Evolutionary conservation across 805 yeast genomes (phyloP).

Genomic region (Sugiyamaella mastotermitis): DNA sequence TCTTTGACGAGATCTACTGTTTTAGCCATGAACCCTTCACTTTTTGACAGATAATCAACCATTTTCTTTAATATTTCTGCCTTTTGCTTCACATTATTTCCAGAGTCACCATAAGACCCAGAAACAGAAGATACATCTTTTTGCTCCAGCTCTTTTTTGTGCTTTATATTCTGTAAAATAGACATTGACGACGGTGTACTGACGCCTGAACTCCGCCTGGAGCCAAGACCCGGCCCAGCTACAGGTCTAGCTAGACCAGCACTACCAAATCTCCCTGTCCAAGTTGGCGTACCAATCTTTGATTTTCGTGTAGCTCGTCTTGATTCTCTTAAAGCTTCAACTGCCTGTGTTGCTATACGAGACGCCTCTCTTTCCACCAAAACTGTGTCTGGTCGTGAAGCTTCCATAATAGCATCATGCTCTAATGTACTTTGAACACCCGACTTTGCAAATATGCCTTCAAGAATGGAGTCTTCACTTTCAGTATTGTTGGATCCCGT

Average conservation of each 20-base stretch:
- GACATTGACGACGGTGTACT: constrained; percentile 35
- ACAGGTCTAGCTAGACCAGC: constrained; percentile 46
- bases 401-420: constrained; percentile 71
- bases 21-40: constrained; percentile 37
- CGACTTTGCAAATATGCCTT: constrained; percentile 63
- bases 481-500: constrained; percentile 11
- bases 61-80: constrained; percentile 33
- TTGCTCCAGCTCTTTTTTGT: constrained; percentile 35
- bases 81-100: constrained; percentile 9
- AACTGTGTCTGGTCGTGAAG: constrained; percentile 45
- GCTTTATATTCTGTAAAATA: constrained; percentile 44
- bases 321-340: constrained; percentile 51
- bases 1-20: constrained; percentile 43
- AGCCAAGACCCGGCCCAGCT: not conserved
- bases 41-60: constrained; percentile 33
- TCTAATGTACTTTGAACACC: constrained; percentile 70
- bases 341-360: constrained; percentile 56
- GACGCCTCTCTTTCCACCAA: constrained; percentile 60
- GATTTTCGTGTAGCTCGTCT: constrained; percentile 43
- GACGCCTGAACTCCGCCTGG: not conserved
- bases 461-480: constrained; percentile 60
- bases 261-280: constrained; percentile 89
- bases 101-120: constrained; percentile 1
- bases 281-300: constrained; percentile 78
- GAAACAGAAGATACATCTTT: constrained; percentile 8